Evolutionary conservation across 805 yeast species (phyloP).

Genomic region (Ogataea minuta): DNA sequence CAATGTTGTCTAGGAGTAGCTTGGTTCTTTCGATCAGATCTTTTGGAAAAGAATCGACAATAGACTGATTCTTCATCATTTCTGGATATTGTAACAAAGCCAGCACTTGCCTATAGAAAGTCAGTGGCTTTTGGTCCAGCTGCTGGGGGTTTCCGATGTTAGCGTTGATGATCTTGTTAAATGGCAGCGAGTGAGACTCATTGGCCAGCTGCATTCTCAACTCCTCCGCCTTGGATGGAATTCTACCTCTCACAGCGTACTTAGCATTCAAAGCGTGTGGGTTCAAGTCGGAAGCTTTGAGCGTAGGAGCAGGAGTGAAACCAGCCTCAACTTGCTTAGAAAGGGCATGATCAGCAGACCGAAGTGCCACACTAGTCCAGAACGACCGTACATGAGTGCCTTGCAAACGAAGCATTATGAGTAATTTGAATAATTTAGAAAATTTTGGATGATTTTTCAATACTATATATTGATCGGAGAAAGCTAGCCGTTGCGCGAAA

Average conservation of each 20-base stretch:
- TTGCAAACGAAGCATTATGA: constrained; percentile 5
- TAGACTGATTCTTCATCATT: constrained; percentile 42
- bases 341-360: constrained; percentile 2
- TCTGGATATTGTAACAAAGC: constrained; percentile 84
- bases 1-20: constrained; percentile 55
- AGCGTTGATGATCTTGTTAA: constrained; percentile 75
- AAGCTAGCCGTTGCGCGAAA: neutral
- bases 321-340: constrained; percentile 11
- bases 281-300: constrained; percentile 59
- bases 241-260: constrained; percentile 93
- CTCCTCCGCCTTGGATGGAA: constrained; percentile 93
- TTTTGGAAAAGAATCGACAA: constrained; percentile 42
- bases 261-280: constrained; percentile 77
- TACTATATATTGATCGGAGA: neutral
- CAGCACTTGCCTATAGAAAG: constrained; percentile 92
- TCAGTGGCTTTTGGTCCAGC: constrained; percentile 87
- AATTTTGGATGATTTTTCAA: constrained; percentile 3
- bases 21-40: constrained; percentile 79
- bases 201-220: constrained; percentile 54
- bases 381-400: neutral
- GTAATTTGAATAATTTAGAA: neutral
- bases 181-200: constrained; percentile 68
- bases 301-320: constrained; percentile 33
- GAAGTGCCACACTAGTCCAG: constrained; percentile 4
- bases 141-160: constrained; percentile 99